Conservation (phyloP, 768 basidiomycete genomes). For the Leccinum pellstonianum region DNA sequence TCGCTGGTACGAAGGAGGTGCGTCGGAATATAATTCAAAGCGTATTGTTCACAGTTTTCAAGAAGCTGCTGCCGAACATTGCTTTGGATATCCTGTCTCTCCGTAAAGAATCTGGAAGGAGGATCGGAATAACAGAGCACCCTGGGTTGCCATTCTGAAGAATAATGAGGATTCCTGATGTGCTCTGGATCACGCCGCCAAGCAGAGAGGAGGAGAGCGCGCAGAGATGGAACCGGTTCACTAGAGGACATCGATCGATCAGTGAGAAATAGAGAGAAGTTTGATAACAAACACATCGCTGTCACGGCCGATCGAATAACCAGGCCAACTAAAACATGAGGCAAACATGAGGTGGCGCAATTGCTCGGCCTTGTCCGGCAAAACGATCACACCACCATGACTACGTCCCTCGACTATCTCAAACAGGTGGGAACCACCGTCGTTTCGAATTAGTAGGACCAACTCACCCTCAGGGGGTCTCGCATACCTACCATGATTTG, state of each 20-base stretch:
- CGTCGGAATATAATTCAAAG: slow-evolving; percentile 21
- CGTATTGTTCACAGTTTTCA: neutral
- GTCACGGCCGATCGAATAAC: too few species aligned
- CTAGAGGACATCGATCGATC: neutral
- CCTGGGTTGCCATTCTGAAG: neutral
- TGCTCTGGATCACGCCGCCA: neutral
- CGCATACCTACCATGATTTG: too few species aligned
- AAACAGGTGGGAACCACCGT: slow-evolving; percentile 90
- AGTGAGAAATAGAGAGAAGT: neutral
- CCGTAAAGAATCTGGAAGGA: neutral
- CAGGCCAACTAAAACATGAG: too few species aligned
- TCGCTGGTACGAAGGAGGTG: slow-evolving; percentile 18
- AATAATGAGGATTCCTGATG: neutral
- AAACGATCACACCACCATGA: slow-evolving; percentile 46
- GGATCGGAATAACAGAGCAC: neutral
- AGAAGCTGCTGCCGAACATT: neutral
- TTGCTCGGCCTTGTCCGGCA: neutral
- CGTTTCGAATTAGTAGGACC: slow-evolving; percentile 26
- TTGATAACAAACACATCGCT: neutral
- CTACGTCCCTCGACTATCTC: slow-evolving; percentile 75
- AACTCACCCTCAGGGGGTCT: too few species aligned
- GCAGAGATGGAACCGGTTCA: neutral
- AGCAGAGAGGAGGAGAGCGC: neutral
- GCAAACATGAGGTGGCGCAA: neutral
- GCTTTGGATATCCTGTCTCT: neutral